Evolutionary conservation across 108 stramenopile genomes (phyloP), one percentile per base, ranked within the genome.

Genomic region (Nitzschia inconspicua): DNA sequence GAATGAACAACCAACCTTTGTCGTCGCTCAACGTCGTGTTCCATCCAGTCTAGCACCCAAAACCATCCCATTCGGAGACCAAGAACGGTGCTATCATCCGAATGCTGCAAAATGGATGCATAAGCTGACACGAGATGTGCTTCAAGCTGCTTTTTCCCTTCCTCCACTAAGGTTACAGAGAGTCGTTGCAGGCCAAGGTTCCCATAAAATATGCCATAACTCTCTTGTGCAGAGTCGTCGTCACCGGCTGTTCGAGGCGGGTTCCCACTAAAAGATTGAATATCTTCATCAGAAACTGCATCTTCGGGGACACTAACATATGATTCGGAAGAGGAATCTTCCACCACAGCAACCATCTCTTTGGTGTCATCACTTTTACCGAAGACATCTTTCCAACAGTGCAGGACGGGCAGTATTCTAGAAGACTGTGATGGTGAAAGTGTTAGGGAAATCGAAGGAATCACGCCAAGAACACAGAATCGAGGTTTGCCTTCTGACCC

Each of bases 61-160:
- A 93, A 93, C 77, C 78, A 88, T 29, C 88, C 92, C 92, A 93
- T 93, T 4, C 61, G 58, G 13, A 89, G 56, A 28, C 73, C 66
- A 8, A 44, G 52, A 11, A 53, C 48, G 4, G 82, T 78, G 3
- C 80, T 68, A 57, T 78, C 86, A 65, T 90, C 84, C 1, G 72
- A 76, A 20, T 43, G 41, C 14, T 71, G 55, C 23, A 77, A 49
- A 1, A 70, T 56, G 10, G 88, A 80, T 10, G 78, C 76, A 24
- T 71, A 66, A 2, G 82, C 86, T 5, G 88, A 85, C 14, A 93
- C 75, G 10, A 93, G 63, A 66, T 90, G 84, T 0, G 88, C 83
- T 49, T 93, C 88, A 23, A 90, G 11, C n/a, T 80, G 71, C 20
- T 84, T 68, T 36, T 42, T 79, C 2, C 70, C 81, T 18, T 70